Base-by-base conservation (phyloP, 345 rosid genomes). In the Alliaria petiolata region DNA sequence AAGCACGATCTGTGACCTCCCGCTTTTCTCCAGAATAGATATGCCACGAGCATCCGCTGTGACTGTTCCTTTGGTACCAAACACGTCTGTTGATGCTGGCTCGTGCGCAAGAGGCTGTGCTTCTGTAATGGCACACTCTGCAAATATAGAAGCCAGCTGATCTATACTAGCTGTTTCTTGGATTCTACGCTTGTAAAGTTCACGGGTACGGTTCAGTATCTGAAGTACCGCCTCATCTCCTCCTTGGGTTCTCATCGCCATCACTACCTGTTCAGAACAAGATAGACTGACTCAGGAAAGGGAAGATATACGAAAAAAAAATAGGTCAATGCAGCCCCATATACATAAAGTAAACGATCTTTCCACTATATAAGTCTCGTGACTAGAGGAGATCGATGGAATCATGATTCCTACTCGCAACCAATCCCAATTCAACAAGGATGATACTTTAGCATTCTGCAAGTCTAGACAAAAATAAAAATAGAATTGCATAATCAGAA, bases 111-210 rank as follows among this genome's bases (percentile, higher is more conserved):
- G 69, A 61, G 97, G 93, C 76, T 82, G 84, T 14, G 85, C 97
- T 81, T 90, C 98, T 3, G 84, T 91, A 62, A 95, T 89, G 7
- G 84, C 99, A 72, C 97, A 91, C 73, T 89, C 96, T 2, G 99
- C 92, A 62, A 95, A 95, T 78, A 92, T 69, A 79, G 96, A 75
- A 70, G 96, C 99, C 61, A 89, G 82, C 79, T 88, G 92, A 78
- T 92, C 97, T 7, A 84, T 81, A 16, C 84, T 77, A 62, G 86
- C 69, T 67, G 74, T 80, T 61, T 81, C 83, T 49, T 84, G 97
- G 64, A 85, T 61, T 78, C 80, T 80, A 46, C 45, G 81, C 50
- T 60, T 76, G 78, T 89, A 92, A 13, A 83, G 82, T 64, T 91
- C 89, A 36, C 91, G 97, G 50, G 98, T 93, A 35, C 91, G 89